Base-by-base conservation (phyloP, 176 grass and related monocot species). In the Rhynchospora breviuscula region DNA sequence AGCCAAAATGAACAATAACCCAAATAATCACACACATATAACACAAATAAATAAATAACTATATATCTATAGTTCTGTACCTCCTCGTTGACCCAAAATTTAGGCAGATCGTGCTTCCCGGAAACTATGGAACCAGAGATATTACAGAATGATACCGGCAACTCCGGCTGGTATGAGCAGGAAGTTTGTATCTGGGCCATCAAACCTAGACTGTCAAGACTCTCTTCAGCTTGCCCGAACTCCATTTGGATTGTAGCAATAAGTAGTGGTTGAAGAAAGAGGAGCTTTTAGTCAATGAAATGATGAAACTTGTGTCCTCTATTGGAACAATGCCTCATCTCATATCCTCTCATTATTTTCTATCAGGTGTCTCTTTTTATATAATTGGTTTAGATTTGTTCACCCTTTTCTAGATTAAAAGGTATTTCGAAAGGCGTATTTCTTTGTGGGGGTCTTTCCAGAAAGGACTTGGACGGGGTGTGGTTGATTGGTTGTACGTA, bases 401-500 rank as follows among this genome's bases (percentile, higher is more conserved):
- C 33, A 46, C 18, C 43, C 63, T 81, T 59, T 59, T 81, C 10
- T 63, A 25, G 0, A 62, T 62, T 46, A 25, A 43, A 59, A 63
- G 31, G 54, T 15, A 81, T 62, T 33, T 43, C 14, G 25, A 80
- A 59, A 80, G 14, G 58, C 10, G 43, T 29, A 61, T 43, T 43
- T 31, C 58, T 81, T 81, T 81, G 78, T 81, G 78, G 75, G 52
- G 75, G 51, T 59, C 75, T 59, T 59, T 79, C 74, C 74, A 78
- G 74, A 78, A 49, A 25, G 19, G 29, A 78, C 26, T 13, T 57
- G 47, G 9, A 23, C 25, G 58, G 15, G 26, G 26, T 29, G 14
- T 63, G 25, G 43, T 61, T 45, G 77, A 40, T 15, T 59, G 54
- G 23, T 48, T 78, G 17, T 7, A 33, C 18, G n/a, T 17, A 45